Base-by-base conservation (phyloP, 495 filamentous ascomycete species). In the Xylaria curta region DNA sequence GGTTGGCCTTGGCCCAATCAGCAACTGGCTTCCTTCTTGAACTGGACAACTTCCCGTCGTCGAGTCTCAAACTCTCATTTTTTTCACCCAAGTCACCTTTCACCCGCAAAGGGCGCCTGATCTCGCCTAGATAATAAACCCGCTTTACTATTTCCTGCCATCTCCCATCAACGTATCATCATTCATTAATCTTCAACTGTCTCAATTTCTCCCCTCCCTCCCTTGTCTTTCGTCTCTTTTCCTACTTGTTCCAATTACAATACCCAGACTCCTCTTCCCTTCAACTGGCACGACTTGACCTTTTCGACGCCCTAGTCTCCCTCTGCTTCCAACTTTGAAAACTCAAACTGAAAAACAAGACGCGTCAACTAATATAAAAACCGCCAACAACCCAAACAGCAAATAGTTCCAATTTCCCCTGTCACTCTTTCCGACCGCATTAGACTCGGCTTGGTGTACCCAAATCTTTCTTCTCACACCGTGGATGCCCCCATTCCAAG, bases 1-100 rank as follows among this genome's bases (percentile, higher is more conserved):
- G 68, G 31, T 42, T 36, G 21, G 62, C 4, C 53, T 26, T 69
- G 42, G 31, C 69, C 61, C 62, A 66, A 72, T 72, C 69, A 72
- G 69, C 62, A 72, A 67, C 46, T 72, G 26, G 42, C 58, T 74
- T 71, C 53, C 54, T 74, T 69, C 64, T 72, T 54, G 46, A 72
- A 72, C 68, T 47, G 65, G 63, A 61, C 69, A 70, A 49, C 59
- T 70, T 53, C 58, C 24, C 33, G 53, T 33, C 40, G 21, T 64
- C 62, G 66, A 67, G 53, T 71, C 58, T 70, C 47, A 58, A 70
- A 54, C 59, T 58, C 44, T 42, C 12, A 2, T 56, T 64, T 66
- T 69, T 40, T 47, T 66, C 46, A 40, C 47, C 64, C 64, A 54
- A 65, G 62, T 53, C 65, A 54, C 26, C n/a, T 54, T 33, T 68